A percentile compares a stretch with the other conserved stretches of the same genome.
Evolutionary conservation across 345 rosid genomes (phyloP).

Genomic region (Erucastrum elatum): DNA sequence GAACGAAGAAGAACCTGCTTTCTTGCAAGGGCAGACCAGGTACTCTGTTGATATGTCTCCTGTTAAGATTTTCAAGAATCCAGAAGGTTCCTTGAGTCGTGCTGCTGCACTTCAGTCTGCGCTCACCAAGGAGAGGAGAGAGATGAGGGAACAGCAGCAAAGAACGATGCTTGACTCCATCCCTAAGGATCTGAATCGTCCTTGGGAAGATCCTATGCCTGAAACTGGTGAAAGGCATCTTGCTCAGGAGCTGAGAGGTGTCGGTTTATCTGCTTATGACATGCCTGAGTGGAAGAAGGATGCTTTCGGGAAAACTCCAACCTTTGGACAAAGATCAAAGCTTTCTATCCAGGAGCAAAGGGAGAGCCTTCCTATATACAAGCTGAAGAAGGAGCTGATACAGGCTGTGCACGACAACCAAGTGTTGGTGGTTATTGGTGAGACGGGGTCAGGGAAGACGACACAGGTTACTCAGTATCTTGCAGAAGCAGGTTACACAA

Average conservation of each 20-base stretch:
- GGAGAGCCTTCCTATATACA: constrained; percentile 88
- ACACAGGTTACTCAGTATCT: constrained; percentile 89
- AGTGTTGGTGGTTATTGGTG: constrained; percentile 81
- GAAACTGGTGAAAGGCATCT: constrained; percentile 92
- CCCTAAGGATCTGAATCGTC: constrained; percentile 96
- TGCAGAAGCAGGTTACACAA: constrained; percentile 76
- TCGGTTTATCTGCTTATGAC: constrained; percentile 83
- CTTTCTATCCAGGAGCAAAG: constrained; percentile 90
- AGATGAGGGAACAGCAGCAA: constrained; percentile 81
- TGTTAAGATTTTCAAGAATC: constrained; percentile 89
- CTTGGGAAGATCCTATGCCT: constrained; percentile 97
- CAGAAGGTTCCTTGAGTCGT: constrained; percentile 88
- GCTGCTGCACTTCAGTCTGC: constrained; percentile 96
- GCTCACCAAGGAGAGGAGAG: constrained; percentile 79
- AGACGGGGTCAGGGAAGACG: constrained; percentile 86
- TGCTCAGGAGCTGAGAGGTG: constrained; percentile 90
- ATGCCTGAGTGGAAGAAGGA: constrained; percentile 98
- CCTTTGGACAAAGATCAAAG: constrained; percentile 81
- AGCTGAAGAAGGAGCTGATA: constrained; percentile 77
- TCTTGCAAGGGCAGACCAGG: constrained; percentile 77
- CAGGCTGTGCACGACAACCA: constrained; percentile 88
- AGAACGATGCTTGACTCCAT: constrained; percentile 90
- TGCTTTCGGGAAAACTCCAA: constrained; percentile 73
- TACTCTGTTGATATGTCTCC: constrained; percentile 79
- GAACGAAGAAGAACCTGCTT: constrained; percentile 88